Evolutionary conservation across 2,329 filamentous ascomycete species (phyloP).

Genomic region (Aspergillus quadrilineatus): DNA sequence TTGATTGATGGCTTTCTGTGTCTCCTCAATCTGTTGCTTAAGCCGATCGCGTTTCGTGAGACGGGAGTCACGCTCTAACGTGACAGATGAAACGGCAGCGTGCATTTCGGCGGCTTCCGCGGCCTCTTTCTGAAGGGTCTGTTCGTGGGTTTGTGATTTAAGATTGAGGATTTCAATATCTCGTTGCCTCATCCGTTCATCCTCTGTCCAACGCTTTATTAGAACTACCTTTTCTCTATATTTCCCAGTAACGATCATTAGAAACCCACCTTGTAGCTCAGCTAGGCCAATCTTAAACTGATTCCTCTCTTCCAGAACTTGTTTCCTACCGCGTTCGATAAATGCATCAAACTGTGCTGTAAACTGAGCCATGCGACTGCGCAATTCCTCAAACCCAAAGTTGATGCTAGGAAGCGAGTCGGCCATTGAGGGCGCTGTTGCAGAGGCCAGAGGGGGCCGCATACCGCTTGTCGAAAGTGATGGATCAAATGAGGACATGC

Average conservation of each 20-base stretch:
- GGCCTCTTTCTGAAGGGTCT: slow-evolving; percentile 58
- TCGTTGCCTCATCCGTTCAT: slow-evolving; percentile 83
- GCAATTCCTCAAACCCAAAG: slow-evolving; percentile 93
- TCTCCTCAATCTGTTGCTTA: slow-evolving; percentile 54
- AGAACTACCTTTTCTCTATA: neutral
- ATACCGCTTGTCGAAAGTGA: slow-evolving; percentile 56
- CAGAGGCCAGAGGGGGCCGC: slow-evolving; percentile 51
- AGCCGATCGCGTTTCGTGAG: slow-evolving; percentile 56
- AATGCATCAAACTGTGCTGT: slow-evolving; percentile 88
- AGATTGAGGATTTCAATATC: slow-evolving; percentile 74
- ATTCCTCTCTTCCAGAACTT: slow-evolving; percentile 88
- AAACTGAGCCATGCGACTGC: slow-evolving; percentile 92
- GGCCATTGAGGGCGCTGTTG: slow-evolving; percentile 60
- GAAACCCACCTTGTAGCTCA: slow-evolving; percentile 70
- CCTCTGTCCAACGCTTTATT: slow-evolving; percentile 59
- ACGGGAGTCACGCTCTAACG: slow-evolving; percentile 56
- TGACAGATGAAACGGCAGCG: slow-evolving; percentile 57
- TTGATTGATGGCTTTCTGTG: slow-evolving; percentile 47
- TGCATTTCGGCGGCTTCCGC: slow-evolving; percentile 65
- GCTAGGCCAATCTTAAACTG: slow-evolving; percentile 88
- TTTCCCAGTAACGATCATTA: neutral
- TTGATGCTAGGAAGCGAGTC: slow-evolving; percentile 80
- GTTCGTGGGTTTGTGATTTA: slow-evolving; percentile 56
- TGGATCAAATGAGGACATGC: slow-evolving; percentile 54
- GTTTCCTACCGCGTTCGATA: slow-evolving; percentile 85